phyloP scores from a whole-genome alignment of 2,329 filamentous ascomycete species.

The Chaetoscypha palmicola region DNA sequence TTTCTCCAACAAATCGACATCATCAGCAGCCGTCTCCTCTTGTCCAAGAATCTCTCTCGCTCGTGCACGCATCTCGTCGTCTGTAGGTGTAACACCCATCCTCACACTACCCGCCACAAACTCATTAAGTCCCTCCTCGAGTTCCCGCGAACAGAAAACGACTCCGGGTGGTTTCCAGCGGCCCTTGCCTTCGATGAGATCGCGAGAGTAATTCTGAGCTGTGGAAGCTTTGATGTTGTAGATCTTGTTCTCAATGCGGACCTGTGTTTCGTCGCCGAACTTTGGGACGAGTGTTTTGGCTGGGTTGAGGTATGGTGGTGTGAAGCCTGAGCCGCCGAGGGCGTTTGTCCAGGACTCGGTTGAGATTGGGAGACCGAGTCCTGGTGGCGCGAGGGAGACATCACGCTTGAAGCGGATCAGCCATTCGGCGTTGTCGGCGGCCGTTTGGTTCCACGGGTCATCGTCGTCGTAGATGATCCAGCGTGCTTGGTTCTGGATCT shows the following conservation, averaged over 20 bases:
- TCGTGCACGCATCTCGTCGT: constrained; percentile 40
- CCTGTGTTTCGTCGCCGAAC: constrained; percentile 30
- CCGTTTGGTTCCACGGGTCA: constrained; percentile 58
- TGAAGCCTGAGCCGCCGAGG: constrained; percentile 49
- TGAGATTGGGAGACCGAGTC: constrained; percentile 41
- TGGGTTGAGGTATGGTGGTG: constrained; percentile 46
- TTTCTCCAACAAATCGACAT: constrained; percentile 43
- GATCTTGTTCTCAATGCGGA: constrained; percentile 30
- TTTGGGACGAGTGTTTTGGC: constrained; percentile 32
- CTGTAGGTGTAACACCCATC: constrained; percentile 39
- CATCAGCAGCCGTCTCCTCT: constrained; percentile 46
- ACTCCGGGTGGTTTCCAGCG: constrained; percentile 41
- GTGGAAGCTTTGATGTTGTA: constrained; percentile 39
- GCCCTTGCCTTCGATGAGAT: constrained; percentile 35
- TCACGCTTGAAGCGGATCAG: constrained; percentile 55
- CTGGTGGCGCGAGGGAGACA: constrained; percentile 43
- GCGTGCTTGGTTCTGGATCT: constrained; percentile 56
- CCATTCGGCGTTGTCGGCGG: constrained; percentile 58
- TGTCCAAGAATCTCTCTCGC: constrained; percentile 43
- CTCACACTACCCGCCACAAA: constrained; percentile 40
- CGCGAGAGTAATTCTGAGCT: constrained; percentile 43
- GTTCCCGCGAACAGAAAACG: constrained; percentile 52
- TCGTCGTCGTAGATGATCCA: constrained; percentile 60
- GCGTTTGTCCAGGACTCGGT: constrained; percentile 39
- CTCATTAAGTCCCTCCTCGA: constrained; percentile 46